phyloP scores from a whole-genome alignment of 106 monocot species.

The Iris macrosiphon region DNA sequence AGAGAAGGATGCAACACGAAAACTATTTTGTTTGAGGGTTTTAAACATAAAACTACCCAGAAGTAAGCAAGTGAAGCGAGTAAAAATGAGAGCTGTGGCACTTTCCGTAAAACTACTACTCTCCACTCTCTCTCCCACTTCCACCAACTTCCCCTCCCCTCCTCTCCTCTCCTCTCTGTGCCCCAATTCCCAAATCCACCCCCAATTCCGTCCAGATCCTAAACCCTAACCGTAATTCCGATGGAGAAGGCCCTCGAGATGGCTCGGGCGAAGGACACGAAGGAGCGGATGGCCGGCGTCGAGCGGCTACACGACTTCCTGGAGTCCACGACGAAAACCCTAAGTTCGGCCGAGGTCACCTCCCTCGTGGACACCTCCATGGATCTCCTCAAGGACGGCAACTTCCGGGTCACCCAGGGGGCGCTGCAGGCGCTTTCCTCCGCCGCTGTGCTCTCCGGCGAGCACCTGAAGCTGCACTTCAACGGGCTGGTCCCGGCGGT shows the following conservation, averaged over 20 bases:
- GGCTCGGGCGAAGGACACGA: constrained; percentile 93
- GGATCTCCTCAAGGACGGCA: constrained; percentile 93
- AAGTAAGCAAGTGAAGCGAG: too few species aligned
- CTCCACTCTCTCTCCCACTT: not conserved
- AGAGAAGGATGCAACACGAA: too few species aligned
- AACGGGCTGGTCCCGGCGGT: constrained; percentile 81
- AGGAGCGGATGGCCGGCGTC: constrained; percentile 93
- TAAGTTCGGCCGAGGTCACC: constrained; percentile 60
- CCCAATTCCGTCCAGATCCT: constrained; percentile 9
- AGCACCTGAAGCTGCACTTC: constrained; percentile 91
- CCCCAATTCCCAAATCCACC: too few species aligned
- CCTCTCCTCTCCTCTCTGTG: too few species aligned
- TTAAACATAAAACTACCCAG: too few species aligned
- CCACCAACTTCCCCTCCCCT: not conserved
- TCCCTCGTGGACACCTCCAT: constrained; percentile 83
- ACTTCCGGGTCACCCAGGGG: constrained; percentile 93
- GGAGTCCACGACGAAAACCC: constrained; percentile 52
- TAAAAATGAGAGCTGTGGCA: too few species aligned
- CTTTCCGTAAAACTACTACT: too few species aligned
- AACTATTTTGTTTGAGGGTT: too few species aligned
- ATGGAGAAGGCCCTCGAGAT: constrained; percentile 97
- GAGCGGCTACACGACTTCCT: constrained; percentile 91
- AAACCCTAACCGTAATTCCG: constrained; percentile 31
- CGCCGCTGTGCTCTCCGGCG: constrained; percentile 88
- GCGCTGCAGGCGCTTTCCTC: constrained; percentile 86